These are phyloP conservation scores for Aspergillus spinulosporus DNA, from an alignment of 2,329 filamentous ascomycete genomes.

Conservation along the genomic window DNA sequence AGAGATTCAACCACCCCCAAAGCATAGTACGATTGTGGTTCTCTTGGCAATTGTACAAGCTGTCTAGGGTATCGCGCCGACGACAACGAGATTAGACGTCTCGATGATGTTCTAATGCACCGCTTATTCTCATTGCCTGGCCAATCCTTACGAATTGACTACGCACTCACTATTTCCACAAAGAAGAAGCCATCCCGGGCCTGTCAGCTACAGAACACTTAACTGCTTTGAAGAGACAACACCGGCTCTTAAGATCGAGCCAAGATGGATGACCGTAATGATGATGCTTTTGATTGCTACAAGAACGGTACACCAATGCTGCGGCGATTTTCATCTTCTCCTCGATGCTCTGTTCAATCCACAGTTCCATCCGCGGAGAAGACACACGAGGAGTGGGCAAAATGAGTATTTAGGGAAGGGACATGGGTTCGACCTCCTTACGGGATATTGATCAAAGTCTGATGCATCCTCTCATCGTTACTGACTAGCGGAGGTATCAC, in stretches of 20 bases:
- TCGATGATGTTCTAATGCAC: no score
- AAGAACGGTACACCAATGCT: not conserved
- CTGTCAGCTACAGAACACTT: not conserved
- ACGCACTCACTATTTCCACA: no score
- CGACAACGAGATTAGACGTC: no score
- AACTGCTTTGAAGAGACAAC: not conserved
- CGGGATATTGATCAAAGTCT: not conserved
- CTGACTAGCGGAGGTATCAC: not conserved
- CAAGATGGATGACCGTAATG: not conserved
- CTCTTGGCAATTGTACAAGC: no score
- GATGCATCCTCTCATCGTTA: not conserved
- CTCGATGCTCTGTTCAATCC: not conserved
- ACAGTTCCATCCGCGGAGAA: not conserved
- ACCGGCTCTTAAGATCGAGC: not conserved
- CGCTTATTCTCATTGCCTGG: no score
- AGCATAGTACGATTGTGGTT: no score
- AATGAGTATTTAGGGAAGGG: not conserved
- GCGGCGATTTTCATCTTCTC: not conserved
- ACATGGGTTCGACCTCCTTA: not conserved
- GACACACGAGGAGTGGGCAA: not conserved
- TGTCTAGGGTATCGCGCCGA: no score
- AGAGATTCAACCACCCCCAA: no score
- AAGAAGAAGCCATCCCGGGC: no score
- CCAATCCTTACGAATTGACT: no score
- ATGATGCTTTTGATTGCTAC: not conserved